Conservation (phyloP, 75 land plant genomes). For the Sequoiadendron giganteum region DNA sequence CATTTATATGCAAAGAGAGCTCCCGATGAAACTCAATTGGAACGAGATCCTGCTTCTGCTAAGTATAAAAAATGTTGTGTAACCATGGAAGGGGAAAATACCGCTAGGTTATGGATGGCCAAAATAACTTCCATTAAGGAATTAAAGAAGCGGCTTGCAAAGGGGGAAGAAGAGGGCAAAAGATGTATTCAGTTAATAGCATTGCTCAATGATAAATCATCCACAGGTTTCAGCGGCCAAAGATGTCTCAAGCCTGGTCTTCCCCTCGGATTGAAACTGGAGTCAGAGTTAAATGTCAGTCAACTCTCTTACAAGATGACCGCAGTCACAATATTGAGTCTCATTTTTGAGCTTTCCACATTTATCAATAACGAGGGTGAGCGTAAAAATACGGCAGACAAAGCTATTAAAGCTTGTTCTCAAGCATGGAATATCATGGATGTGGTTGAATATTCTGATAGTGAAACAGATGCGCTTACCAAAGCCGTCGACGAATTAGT, state of each 20-base stretch:
- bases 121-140: neutral
- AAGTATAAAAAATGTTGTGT: neutral
- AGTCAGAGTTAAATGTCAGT: neutral
- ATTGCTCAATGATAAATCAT: neutral
- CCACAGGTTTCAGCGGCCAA: neutral
- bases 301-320: neutral
- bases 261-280: no score
- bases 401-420: neutral
- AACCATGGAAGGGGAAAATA: neutral
- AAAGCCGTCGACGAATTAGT: neutral
- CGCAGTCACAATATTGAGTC: neutral
- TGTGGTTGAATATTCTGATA: neutral
- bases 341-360: neutral
- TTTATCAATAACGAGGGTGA: neutral
- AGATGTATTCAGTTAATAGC: neutral
- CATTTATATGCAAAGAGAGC: neutral
- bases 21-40: neutral
- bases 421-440: neutral
- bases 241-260: neutral
- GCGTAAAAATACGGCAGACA: neutral
- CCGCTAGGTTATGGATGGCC: neutral
- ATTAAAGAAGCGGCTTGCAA: neutral
- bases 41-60: neutral
- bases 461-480: neutral
- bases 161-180: neutral